Base-by-base conservation (phyloP, 2,329 filamentous ascomycete genomes). In the Paecilomyces variotii region DNA sequence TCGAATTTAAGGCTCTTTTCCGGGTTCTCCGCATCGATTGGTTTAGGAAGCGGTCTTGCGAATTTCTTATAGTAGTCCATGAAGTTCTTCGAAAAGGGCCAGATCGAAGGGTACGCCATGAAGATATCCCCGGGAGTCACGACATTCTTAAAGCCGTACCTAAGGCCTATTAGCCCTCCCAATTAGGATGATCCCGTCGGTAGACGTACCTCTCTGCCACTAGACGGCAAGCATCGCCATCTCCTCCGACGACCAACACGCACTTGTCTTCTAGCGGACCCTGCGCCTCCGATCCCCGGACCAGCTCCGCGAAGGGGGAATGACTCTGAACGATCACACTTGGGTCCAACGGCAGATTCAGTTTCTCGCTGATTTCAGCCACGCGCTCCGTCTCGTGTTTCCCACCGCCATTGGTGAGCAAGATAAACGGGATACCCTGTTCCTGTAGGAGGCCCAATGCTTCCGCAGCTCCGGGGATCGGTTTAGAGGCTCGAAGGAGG, bases 351-450 rank as follows among this genome's bases (percentile, higher is more conserved):
- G 80, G 74, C 1, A 91, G 78, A 27, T 82, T 79, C 5, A 95
- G 81, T 64, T 85, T 85, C 51, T 81, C 72, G 64, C 83, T 86
- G 56, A 95, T 80, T 61, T 92, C 87, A 6, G 78, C 78, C 30
- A 91, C 87, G 19, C 90, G 84, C 59, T 89, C 86, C 2, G 78
- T 79, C 75, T 97, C 93, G 62, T 86, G 84, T 69, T 88, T 91
- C 59, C 94, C 94, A 50, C 94, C 94, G 65, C 94, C 94, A 75
- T 99, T 99, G 60, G 94, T 99, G 62, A 99, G 81, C 34, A 99
- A 84, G 67, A 99, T 93, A 76, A 96, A 97, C 11, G 92, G 92
- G 53, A 97, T 90, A 53, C 84, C 80, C 68, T 91, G 82, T 53
- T 82, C 76, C 65, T 91, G 85, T 24, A 97, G 85, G 67, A 86